Evolutionary conservation across 805 yeast species (phyloP), one percentile per base, ranked within the genome.

Genomic region (Sugiyamaella smithiae): DNA sequence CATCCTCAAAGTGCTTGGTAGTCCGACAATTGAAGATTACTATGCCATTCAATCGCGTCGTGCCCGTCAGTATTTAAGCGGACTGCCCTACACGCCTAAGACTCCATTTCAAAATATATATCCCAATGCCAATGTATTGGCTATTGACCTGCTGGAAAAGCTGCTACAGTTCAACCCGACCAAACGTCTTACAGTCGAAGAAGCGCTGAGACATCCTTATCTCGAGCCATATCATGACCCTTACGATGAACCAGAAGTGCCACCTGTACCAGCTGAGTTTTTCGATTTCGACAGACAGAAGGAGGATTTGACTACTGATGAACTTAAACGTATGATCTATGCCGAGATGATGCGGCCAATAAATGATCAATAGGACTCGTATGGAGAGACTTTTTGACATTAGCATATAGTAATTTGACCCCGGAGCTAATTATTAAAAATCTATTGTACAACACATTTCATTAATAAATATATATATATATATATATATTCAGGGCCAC

Each of bases 151-250:
- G 37, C 61, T 85, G 48, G 74, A 82, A 65, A 82, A 77, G 55
- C 73, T 91, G 73, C 74, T 91, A 40, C 78, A 86, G 1, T 91
- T 91, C 66, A 88, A 89, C 60, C 97, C 97, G 1, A 68, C 75
- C 9, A 81, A 84, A 60, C 75, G 98, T 61, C 84, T 90, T 53
- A 80, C 90, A 1, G 98, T 89, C 2, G 84, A 76, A 46, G 84
- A 85, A 52, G 97, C 97, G 0, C 74, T 91, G 42, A 69, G 76
- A 56, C 98, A 91, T 64, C 96, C 96, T 2, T 91, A 91, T 66
- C 72, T 91, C 46, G 69, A 75, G 44, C 77, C 85, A n/a, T 91
- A 91, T 68, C 98, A 91, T 66, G 98, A 91, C 62, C 96, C 97
- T 2, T 80, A 78, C 47, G 98, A 91, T 65, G 98, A 91, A 67